phyloP scores from a whole-genome alignment of 2,329 filamentous ascomycete species.

The Arthrinium phaeospermum region DNA sequence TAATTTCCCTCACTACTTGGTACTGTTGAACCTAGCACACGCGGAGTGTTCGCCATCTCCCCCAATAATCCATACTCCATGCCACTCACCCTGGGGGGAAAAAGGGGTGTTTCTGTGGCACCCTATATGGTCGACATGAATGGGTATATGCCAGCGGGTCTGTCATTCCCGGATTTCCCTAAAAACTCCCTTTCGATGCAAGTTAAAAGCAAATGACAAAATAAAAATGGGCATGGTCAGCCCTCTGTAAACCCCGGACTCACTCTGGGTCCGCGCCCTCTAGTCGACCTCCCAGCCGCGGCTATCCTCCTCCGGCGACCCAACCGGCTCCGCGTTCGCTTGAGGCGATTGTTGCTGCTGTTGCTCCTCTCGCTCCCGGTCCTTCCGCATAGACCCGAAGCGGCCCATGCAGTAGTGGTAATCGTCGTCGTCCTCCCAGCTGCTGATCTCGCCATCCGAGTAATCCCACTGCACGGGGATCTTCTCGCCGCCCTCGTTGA shows the following conservation, averaged over 20 bases:
- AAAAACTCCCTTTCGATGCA: conserved; percentile 14
- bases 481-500: conserved; percentile 57
- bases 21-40: neutral
- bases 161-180: conserved; percentile 5
- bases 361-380: conserved; percentile 20
- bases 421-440: conserved; percentile 59
- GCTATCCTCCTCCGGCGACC: conserved; percentile 31
- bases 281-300: conserved; percentile 43
- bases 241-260: neutral
- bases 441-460: conserved; percentile 60
- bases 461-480: conserved; percentile 68
- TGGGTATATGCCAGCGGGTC: conserved; percentile 5
- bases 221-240: neutral
- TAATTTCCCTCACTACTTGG: neutral
- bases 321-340: neutral
- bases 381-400: conserved; percentile 24
- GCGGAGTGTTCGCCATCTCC: neutral
- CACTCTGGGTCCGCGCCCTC: neutral
- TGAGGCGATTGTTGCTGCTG: conserved; percentile 21
- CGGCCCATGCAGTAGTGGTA: conserved; percentile 30
- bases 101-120: neutral
- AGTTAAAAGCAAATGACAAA: neutral
- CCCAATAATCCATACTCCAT: neutral
- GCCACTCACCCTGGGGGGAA: neutral
- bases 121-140: neutral